These are phyloP conservation scores for Calonectria ilicicola DNA, from an alignment of 2,329 filamentous ascomycete species.

Conservation along the genomic window DNA sequence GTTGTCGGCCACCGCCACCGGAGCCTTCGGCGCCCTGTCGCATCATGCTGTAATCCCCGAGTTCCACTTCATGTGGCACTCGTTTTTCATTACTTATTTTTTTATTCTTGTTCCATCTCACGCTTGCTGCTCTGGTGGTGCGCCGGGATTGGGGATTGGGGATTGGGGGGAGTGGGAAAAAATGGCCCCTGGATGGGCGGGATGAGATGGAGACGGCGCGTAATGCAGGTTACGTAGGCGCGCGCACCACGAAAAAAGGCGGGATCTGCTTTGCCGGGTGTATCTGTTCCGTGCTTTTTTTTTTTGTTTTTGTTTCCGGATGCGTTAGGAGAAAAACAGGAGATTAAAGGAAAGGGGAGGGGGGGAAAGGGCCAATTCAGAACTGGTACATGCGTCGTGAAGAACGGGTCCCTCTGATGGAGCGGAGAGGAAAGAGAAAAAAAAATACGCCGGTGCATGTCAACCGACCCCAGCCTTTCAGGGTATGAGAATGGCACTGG, in stretches of 20 bases:
- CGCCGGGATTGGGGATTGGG: not conserved
- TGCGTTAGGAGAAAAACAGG: not conserved
- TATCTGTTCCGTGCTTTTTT: not conserved
- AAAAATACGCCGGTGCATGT: slow-evolving; percentile 1
- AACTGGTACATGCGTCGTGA: not conserved
- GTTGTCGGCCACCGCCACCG: slow-evolving; percentile 36
- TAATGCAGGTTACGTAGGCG: not conserved
- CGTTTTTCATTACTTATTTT: not conserved
- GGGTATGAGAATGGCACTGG: not conserved
- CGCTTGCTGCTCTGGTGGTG: not conserved
- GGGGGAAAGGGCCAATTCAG: not conserved
- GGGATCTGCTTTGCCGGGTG: not conserved
- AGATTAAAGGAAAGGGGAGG: not conserved
- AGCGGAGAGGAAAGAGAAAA: not conserved
- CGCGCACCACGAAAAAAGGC: not conserved
- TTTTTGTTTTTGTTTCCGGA: not conserved
- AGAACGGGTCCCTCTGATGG: not conserved
- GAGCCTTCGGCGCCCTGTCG: slow-evolving; percentile 31
- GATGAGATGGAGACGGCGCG: not conserved
- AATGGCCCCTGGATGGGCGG: not conserved
- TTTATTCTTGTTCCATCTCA: not conserved
- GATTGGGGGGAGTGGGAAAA: not conserved
- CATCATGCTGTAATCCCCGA: slow-evolving; percentile 18
- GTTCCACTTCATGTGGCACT: slow-evolving; percentile 13
- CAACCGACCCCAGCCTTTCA: not conserved